Conservation (phyloP, 805 yeast species). For the Saturnispora serradocipensis region DNA sequence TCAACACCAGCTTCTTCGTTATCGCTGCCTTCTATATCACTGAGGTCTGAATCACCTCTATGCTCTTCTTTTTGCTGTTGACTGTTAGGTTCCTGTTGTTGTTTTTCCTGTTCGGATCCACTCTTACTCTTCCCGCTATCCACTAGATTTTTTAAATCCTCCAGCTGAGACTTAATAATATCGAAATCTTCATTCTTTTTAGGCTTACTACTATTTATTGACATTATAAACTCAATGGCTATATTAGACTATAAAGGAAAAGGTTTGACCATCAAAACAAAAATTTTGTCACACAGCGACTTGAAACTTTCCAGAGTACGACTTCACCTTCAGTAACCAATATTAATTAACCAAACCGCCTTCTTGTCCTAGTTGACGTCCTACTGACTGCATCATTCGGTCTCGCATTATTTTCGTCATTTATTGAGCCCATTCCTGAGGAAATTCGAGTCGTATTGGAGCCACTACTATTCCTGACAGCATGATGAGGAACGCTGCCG, state of each 20-base stretch:
- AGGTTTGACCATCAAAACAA: constrained; percentile 4
- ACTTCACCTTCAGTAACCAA: not conserved
- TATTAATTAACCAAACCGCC: constrained; percentile 3
- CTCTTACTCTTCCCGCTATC: not conserved
- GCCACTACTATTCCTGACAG: not conserved
- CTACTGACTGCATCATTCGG: not conserved
- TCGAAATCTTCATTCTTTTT: constrained; percentile 5
- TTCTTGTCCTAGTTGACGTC: constrained; percentile 1
- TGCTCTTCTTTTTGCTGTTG: not conserved
- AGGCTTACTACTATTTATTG: not conserved
- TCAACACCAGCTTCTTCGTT: constrained; percentile 3
- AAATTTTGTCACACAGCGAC: constrained; percentile 7
- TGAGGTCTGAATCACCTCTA: not conserved
- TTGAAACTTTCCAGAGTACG: constrained; percentile 2
- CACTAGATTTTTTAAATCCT: constrained; percentile 2
- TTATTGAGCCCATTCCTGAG: not conserved
- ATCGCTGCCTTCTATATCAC: not conserved
- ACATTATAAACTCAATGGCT: not conserved
- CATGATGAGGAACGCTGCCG: not conserved
- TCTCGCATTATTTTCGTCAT: not conserved
- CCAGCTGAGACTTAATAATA: constrained; percentile 2
- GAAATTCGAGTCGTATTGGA: not conserved
- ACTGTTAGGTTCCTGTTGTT: not conserved
- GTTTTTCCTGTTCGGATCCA: not conserved
- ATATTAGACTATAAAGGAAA: not conserved